phyloP scores from a whole-genome alignment of 257 asterid species.

The Lycium barbarum region DNA sequence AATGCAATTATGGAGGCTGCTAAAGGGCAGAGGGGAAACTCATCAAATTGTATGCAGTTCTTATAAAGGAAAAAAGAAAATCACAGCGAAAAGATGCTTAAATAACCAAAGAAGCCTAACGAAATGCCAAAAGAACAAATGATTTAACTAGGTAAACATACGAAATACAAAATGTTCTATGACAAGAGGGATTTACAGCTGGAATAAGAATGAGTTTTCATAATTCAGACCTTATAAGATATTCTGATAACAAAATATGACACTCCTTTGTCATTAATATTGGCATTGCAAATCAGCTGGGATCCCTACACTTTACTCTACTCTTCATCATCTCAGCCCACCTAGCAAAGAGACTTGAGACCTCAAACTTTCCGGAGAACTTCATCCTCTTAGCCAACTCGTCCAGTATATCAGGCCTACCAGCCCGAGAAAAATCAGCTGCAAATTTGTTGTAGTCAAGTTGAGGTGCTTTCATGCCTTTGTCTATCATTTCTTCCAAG shows the following conservation, averaged over 20 bases:
- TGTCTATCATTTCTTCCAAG: conserved; percentile 83
- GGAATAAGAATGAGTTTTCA: background rate
- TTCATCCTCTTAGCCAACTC: conserved; percentile 65
- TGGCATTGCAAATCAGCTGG: background rate
- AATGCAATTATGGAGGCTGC: background rate
- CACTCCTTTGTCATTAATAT: background rate
- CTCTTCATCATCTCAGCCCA: conserved; percentile 63
- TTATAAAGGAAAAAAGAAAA: no score
- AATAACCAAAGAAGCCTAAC: background rate
- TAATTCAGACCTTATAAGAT: background rate
- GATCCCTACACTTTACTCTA: conserved; percentile 40
- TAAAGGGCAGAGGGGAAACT: background rate
- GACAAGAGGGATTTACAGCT: background rate
- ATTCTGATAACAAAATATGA: background rate
- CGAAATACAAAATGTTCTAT: background rate
- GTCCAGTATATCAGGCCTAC: conserved; percentile 57
- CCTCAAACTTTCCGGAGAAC: conserved; percentile 64
- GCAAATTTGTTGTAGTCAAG: conserved; percentile 68
- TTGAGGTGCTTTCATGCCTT: conserved; percentile 88
- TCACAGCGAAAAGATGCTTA: background rate
- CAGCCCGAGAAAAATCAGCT: conserved; percentile 61
- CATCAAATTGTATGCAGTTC: no score
- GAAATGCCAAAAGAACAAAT: background rate
- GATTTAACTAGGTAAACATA: background rate
- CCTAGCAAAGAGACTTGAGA: conserved; percentile 53